Conservation (phyloP, 1,284 basidiomycete genomes). For the Ustilago shanxiensis region DNA sequence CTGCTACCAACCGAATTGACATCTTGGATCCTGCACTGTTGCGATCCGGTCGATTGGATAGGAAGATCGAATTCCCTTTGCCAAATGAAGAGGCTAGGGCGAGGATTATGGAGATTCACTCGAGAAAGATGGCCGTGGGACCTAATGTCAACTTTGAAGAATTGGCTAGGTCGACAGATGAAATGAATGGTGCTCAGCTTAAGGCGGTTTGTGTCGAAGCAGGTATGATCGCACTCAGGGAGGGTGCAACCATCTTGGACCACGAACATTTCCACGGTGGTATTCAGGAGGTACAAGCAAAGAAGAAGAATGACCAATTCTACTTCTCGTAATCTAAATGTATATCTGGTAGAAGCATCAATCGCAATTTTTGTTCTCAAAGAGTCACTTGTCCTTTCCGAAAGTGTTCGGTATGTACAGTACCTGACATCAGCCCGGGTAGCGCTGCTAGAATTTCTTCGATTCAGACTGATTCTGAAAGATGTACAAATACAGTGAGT, state of each 20-base stretch:
- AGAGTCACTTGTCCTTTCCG: too few species aligned
- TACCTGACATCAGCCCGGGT: neutral
- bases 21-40: constrained; percentile 87
- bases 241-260: constrained; percentile 80
- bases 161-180: constrained; percentile 80
- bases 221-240: constrained; percentile 96
- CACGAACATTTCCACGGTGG: constrained; percentile 70
- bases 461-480: too few species aligned
- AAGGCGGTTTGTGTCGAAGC: constrained; percentile 83
- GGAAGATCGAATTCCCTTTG: constrained; percentile 85
- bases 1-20: constrained; percentile 98
- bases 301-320: constrained; percentile 69
- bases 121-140: constrained; percentile 90
- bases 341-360: neutral
- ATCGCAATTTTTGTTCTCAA: neutral
- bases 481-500: neutral
- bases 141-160: constrained; percentile 82
- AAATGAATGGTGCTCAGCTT: constrained; percentile 79
- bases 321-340: constrained; percentile 53
- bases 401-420: too few species aligned
- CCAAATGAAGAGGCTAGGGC: constrained; percentile 81
- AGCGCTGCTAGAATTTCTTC: too few species aligned
- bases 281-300: constrained; percentile 69
- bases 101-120: constrained; percentile 82
- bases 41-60: constrained; percentile 80